Evolutionary conservation across 2,329 filamentous ascomycete genomes (phyloP).

Genomic region (Biscogniauxia mediterranea): DNA sequence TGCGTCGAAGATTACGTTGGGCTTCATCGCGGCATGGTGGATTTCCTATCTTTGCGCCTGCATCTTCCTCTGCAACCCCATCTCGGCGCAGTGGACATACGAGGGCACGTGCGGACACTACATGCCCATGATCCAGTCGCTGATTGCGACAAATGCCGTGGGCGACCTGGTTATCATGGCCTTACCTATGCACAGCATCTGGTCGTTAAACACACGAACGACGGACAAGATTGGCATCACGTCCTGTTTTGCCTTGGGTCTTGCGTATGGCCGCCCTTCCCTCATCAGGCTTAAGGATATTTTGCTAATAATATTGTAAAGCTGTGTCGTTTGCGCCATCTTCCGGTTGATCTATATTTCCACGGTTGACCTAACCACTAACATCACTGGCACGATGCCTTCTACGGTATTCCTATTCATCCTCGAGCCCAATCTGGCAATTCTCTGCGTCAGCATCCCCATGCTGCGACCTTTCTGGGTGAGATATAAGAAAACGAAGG

Average conservation of each 20-base stretch:
- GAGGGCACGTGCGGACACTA: conserved; percentile 33
- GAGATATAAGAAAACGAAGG: conserved; percentile 30
- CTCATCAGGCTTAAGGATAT: neutral
- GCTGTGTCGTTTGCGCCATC: conserved; percentile 38
- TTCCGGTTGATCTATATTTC: conserved; percentile 40
- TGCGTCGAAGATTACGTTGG: conserved; percentile 25
- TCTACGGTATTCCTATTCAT: conserved; percentile 38
- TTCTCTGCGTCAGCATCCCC: conserved; percentile 6
- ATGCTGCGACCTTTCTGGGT: conserved; percentile 21
- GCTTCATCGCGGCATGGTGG: conserved; percentile 26
- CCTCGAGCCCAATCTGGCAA: conserved; percentile 15
- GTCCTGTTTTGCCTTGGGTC: conserved; percentile 35
- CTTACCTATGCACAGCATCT: conserved; percentile 38
- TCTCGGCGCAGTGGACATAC: conserved; percentile 22
- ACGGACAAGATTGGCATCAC: conserved; percentile 38
- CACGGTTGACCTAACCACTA: conserved; percentile 34
- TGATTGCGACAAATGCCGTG: conserved; percentile 38
- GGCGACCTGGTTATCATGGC: conserved; percentile 39
- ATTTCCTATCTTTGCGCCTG: conserved; percentile 26
- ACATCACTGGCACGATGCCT: conserved; percentile 41
- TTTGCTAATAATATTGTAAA: conserved; percentile 16
- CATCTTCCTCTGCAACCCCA: conserved; percentile 32
- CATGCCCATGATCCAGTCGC: conserved; percentile 36
- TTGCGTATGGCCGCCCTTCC: conserved; percentile 30
- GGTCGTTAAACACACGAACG: conserved; percentile 36